Evolutionary conservation across 2,329 filamentous ascomycete genomes (phyloP), one percentile per base, ranked within the genome.

Genomic region (Tolypocladium cylindrosporum): DNA sequence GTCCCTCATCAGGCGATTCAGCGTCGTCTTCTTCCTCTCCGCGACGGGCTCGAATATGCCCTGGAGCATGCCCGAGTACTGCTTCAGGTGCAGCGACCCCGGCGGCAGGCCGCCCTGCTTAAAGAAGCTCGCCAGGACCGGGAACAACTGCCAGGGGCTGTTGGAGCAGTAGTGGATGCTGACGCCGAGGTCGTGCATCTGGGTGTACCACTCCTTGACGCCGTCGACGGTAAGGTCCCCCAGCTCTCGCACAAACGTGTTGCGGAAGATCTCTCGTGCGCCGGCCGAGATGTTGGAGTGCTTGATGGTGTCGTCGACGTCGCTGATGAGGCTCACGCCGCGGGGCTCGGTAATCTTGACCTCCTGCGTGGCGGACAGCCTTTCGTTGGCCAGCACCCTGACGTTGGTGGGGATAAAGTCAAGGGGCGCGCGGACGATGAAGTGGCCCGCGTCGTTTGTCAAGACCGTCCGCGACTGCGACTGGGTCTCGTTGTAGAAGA

Each of bases 111-210:
- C 89, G 8, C 89, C 89, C 45, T 88, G 74, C 62, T 86, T 85
- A 71, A 97, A 96, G 70, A 89, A 99, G 56, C 84, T 90, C 6
- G 90, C 88, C 13, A 99, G 77, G 2, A 97, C 85, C 0, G 94
- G 94, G 66, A 90, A 99, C 8, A 99, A 80, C 70, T 99, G 95
- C 95, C 95, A 99, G 0, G 94, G 94, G 55, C 93, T 96, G 72
- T 99, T 99, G n/a, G 94, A 99, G 63, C 96, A 95, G 71, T 99
- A 99, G 69, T 99, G 95, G 56, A 99, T 82, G 65, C 86, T 84
- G 31, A 97, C 93, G 21, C 92, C 91, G 75, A 93, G 84, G 24
- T 85, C 79, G 43, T 88, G 81, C 74, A 99, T 80, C 24, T 79
- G 79, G 41, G 79, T 84, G 69, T 97, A 99, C 93, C 94, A 97